Evolutionary conservation across 2,329 filamentous ascomycete genomes (phyloP), one percentile per base, ranked within the genome.

Genomic region (Aspergillus caelatus): DNA sequence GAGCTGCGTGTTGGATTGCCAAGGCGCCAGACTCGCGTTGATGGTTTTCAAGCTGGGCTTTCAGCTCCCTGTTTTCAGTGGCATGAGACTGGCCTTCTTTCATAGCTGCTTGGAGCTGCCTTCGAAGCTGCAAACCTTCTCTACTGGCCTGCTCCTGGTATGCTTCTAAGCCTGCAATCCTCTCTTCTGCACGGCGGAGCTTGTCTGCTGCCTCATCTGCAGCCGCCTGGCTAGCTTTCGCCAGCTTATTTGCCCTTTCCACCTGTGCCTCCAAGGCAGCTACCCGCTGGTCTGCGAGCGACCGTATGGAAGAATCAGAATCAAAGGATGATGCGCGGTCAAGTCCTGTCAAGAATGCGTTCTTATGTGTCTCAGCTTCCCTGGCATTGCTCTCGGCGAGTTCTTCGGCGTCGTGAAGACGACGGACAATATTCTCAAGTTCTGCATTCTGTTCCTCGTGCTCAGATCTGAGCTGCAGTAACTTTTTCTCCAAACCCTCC

Each of bases 81-180:
- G 93, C 91, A 30, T 96, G 83, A n/a, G 86, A 84, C 75, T 97
- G 93, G 16, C 90, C 89, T 62, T 99, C 94, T 68, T 90, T 90
- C 76, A 97, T 84, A 5, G 92, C 89, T 30, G 88, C 85, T 76
- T 98, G 95, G 59, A 99, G 85, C 74, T 98, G 94, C 74, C 95
- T 90, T 60, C 95, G 89, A 68, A 98, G 93, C 41, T 89, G 88
- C 60, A 99, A 88, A 56, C 93, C 93, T 78, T 99, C 96, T 52
- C 95, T 88, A 78, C 94, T 98, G 4, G 94, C 91, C 79, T 99
- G 95, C 75, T 99, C 95, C 79, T 99, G 95, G 77, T 98, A 98
- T 32, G 93, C 92, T 77, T 99, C 95, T 4, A 99, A 85, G 8
- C 95, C 95, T 6, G 95, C 96, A 76, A 99, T 98, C 48, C 95